These are phyloP conservation scores for Rhazya stricta DNA, from an alignment of 257 asterid genomes.

Conservation along the genomic window DNA sequence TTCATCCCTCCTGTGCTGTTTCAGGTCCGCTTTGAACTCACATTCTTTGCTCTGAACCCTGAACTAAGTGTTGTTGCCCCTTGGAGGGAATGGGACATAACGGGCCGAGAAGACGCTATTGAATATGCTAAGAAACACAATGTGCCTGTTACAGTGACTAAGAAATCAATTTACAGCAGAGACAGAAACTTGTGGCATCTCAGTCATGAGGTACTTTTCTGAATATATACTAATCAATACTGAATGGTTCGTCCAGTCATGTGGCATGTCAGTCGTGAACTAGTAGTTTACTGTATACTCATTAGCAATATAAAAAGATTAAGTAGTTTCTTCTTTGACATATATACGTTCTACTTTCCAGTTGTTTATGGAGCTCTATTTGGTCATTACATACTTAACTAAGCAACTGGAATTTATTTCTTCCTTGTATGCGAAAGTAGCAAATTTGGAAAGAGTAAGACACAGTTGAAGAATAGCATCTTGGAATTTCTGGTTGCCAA, in stretches of 20 bases:
- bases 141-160: constrained; percentile 91
- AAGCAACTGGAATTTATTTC: not conserved
- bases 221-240: too few species aligned
- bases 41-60: constrained; percentile 96
- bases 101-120: constrained; percentile 93
- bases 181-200: constrained; percentile 98
- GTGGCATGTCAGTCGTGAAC: too few species aligned
- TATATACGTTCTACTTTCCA: not conserved
- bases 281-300: too few species aligned
- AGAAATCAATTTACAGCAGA: constrained; percentile 95
- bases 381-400: not conserved
- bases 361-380: not conserved
- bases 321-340: too few species aligned
- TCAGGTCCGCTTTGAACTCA: constrained; percentile 96
- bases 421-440: not conserved
- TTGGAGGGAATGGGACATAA: constrained; percentile 99
- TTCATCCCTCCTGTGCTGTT: constrained; percentile 15
- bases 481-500: not conserved
- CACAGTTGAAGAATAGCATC: not conserved
- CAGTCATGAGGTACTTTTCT: constrained; percentile 75
- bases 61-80: constrained; percentile 95
- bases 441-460: not conserved
- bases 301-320: too few species aligned
- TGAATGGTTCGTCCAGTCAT: too few species aligned
- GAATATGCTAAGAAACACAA: constrained; percentile 89